These are phyloP conservation scores for Akanthomyces muscarius DNA, from an alignment of 2,329 filamentous ascomycete genomes.

Conservation along the genomic window DNA sequence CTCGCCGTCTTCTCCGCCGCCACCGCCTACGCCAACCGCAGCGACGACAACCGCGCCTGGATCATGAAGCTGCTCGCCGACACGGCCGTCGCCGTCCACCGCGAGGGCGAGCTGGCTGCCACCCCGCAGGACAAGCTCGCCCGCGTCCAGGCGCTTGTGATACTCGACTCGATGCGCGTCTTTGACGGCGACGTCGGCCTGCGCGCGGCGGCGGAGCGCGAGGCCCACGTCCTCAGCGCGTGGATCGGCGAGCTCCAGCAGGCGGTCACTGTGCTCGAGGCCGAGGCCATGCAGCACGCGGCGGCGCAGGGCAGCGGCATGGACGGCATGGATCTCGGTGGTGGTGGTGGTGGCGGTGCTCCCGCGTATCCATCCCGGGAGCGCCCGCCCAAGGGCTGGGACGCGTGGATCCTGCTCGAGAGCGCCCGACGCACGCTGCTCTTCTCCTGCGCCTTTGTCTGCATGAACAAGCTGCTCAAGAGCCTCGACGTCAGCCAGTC, in stretches of 20 bases:
- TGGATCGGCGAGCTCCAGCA: slow-evolving; percentile 36
- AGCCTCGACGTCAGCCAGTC: slow-evolving; percentile 17
- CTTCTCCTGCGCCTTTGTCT: slow-evolving; percentile 30
- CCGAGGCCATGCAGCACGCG: slow-evolving; percentile 18
- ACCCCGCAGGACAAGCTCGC: slow-evolving; percentile 38
- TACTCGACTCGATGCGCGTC: slow-evolving; percentile 40
- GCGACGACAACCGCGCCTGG: slow-evolving; percentile 35
- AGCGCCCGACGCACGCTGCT: slow-evolving; percentile 38
- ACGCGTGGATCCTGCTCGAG: slow-evolving; percentile 43
- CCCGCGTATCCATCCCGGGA: slow-evolving; percentile 24
- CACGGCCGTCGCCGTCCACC: slow-evolving; percentile 34
- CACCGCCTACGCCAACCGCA: slow-evolving; percentile 36
- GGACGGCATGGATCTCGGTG: background rate
- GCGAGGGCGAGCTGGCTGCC: slow-evolving; percentile 30
- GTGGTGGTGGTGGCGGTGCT: background rate
- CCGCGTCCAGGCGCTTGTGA: slow-evolving; percentile 39
- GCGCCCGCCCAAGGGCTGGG: slow-evolving; percentile 39
- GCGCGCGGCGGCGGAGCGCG: slow-evolving; percentile 38
- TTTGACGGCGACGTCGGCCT: slow-evolving; percentile 42
- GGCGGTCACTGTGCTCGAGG: slow-evolving; percentile 33
- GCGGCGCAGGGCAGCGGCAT: slow-evolving; percentile 1
- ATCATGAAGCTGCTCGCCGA: slow-evolving; percentile 38
- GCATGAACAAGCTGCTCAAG: slow-evolving; percentile 33
- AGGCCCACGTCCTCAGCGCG: slow-evolving; percentile 31
- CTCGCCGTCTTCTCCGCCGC: slow-evolving; percentile 38